phyloP scores from a whole-genome alignment of 1,139 yeast species.

The Diutina rugosa region DNA sequence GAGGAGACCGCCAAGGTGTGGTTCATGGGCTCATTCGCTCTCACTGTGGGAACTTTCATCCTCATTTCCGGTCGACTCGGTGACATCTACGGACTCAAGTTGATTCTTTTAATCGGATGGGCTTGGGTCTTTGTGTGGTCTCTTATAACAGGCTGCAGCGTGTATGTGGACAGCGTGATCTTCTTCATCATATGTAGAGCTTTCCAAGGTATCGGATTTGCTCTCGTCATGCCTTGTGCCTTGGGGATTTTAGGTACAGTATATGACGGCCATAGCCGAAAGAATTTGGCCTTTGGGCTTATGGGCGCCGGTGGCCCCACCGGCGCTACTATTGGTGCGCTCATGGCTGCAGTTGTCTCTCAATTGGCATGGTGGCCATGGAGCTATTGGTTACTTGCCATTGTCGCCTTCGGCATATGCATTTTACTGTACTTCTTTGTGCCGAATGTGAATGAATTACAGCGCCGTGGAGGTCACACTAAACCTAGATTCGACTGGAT shows the following conservation, averaged over 20 bases:
- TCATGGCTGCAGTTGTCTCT: slow-evolving; percentile 35
- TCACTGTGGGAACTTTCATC: slow-evolving; percentile 43
- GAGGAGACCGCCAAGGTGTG: slow-evolving; percentile 21
- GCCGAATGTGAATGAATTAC: slow-evolving; percentile 13
- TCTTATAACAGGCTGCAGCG: slow-evolving; percentile 33
- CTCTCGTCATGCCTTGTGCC: slow-evolving; percentile 39
- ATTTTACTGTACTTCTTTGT: slow-evolving; percentile 16
- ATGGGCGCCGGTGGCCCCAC: slow-evolving; percentile 44
- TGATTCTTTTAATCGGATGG: slow-evolving; percentile 30
- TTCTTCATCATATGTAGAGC: slow-evolving; percentile 41
- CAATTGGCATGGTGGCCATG: slow-evolving; percentile 37
- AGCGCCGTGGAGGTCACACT: slow-evolving; percentile 4
- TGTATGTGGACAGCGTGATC: slow-evolving; percentile 26
- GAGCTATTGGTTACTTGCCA: slow-evolving; percentile 35
- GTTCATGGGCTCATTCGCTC: slow-evolving; percentile 46
- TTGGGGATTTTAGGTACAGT: slow-evolving; percentile 37
- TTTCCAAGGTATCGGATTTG: slow-evolving; percentile 42
- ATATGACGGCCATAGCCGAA: slow-evolving; percentile 33
- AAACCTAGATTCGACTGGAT: slow-evolving; percentile 22
- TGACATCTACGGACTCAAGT: slow-evolving; percentile 39
- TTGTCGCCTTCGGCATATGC: slow-evolving; percentile 19
- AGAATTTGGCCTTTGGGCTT: slow-evolving; percentile 36
- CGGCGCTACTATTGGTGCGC: slow-evolving; percentile 38
- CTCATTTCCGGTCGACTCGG: slow-evolving; percentile 40
- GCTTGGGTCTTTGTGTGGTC: slow-evolving; percentile 30